Evolutionary conservation across 139 green algal species (phyloP), one percentile per base, ranked within the genome.

Genomic region (Parachlorella kessleri): DNA sequence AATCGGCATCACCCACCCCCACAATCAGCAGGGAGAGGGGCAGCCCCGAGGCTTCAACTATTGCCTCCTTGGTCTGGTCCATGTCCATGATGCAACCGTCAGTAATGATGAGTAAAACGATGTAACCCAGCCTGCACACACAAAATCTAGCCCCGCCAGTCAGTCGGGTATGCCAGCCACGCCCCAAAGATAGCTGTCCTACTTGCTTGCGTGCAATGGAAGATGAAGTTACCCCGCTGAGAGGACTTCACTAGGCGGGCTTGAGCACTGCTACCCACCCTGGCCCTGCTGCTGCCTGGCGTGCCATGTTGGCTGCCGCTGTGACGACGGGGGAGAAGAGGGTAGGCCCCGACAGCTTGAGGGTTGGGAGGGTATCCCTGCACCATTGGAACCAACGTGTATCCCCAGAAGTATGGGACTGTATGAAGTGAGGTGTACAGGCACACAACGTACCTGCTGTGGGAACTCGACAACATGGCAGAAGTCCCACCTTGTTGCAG

Each of bases 21-120:
- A 92, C 87, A 36, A 92, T 85, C 24, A 92, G 72, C 59, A 92
- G 85, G 71, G 77, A 87, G 21, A 92, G 68, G 2, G 87, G 87
- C 70, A 90, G 75, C 5, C 5, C n/a, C 6, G 85, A 86, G 36
- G 85, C 87, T 1, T 76, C 32, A 26, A 92, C 82, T 30, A 92
- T 74, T 4, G 81, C 77, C 1, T 78, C 48, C 8, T 76, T n/a
- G 28, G 81, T 77, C 59, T 86, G 71, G 28, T 41, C 28, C 86
- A 90, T 90, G 65, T 90, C 86, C 83, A 87, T 87, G 54, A 90
- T 86, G 14, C 14, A 14, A 18, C 48, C 86, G 66, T 90, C 86
- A 2, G 86, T 90, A 24, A 90, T 75, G 67, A 90, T 90, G 36
- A 90, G 77, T 36, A 90, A 74, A 30, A 78, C 78, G 36, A 72